A percentile compares a stretch with the other conserved stretches of the same genome.
Conservation (phyloP, 805 yeast genomes). For the Ogataea pilisensis region DNA sequence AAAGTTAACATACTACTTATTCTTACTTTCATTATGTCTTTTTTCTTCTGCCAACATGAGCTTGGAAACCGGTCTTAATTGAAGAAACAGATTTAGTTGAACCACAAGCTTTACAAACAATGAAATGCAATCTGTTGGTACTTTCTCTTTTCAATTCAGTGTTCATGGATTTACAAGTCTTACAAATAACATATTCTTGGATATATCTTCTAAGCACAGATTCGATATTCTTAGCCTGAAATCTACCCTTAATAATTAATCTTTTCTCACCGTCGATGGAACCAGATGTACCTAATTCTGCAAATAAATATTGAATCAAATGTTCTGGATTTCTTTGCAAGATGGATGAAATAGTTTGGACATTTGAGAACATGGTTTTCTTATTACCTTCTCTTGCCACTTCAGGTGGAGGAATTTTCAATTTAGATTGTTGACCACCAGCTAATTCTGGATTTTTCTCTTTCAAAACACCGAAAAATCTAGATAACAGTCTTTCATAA, state of each 20-base stretch:
- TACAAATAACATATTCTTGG: conserved; percentile 95
- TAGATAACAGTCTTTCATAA: conserved; percentile 70
- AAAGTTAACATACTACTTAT: too few relatives aligned
- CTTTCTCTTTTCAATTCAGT: conserved; percentile 94
- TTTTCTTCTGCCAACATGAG: conserved; percentile 90
- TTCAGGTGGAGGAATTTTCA: conserved; percentile 95
- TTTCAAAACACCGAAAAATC: conserved; percentile 83
- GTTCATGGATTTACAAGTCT: conserved; percentile 97
- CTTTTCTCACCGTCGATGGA: conserved; percentile 98
- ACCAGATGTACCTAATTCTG: conserved; percentile 99
- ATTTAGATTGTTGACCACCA: conserved; percentile 90
- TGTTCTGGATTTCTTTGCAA: conserved; percentile 97
- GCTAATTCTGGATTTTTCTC: conserved; percentile 97
- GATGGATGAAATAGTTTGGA: conserved; percentile 89
- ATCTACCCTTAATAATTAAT: conserved; percentile 95
- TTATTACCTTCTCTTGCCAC: conserved; percentile 97
- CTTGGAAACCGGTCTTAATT: conserved; percentile 99
- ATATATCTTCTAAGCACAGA: conserved; percentile 94
- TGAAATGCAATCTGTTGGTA: conserved; percentile 92
- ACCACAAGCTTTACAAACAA: conserved; percentile 98
- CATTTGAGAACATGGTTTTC: conserved; percentile 93
- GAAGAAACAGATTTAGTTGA: conserved; percentile 95
- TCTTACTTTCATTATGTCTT: conserved; percentile 43
- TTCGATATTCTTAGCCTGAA: conserved; percentile 96
- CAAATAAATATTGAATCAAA: conserved; percentile 92